phyloP scores from a whole-genome alignment of 495 filamentous ascomycete genomes.

The Penicillium flavigenum region DNA sequence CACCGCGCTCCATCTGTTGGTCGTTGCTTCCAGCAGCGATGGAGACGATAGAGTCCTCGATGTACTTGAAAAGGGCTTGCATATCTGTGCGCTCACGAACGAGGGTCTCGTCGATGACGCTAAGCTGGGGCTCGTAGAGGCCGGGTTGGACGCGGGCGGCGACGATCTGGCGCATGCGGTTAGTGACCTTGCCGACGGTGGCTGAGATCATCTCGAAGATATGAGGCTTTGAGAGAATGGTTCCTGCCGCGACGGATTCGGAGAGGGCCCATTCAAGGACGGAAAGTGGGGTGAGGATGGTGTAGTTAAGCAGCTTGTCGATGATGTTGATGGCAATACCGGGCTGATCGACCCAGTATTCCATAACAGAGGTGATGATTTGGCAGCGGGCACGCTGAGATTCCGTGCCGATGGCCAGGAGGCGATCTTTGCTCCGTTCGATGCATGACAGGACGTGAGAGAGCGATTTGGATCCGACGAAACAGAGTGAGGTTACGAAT shows the following conservation, averaged over 20 bases:
- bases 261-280: conserved; percentile 87
- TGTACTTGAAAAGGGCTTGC: conserved; percentile 72
- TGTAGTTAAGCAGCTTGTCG: conserved; percentile 97
- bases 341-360: conserved; percentile 90
- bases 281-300: conserved; percentile 76
- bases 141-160: conserved; percentile 53
- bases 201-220: conserved; percentile 85
- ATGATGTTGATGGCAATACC: conserved; percentile 91
- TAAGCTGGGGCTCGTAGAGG: conserved; percentile 59
- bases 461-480: conserved; percentile 88
- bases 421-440: conserved; percentile 90
- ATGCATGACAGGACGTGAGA: conserved; percentile 95
- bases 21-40: conserved; percentile 75
- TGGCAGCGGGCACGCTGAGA: conserved; percentile 75
- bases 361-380: conserved; percentile 85
- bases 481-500: conserved; percentile 89
- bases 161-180: conserved; percentile 81
- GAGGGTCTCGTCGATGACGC: conserved; percentile 63
- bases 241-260: conserved; percentile 61
- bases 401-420: conserved; percentile 70
- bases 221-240: conserved; percentile 67
- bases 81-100: conserved; percentile 66
- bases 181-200: conserved; percentile 90
- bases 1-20: conserved; percentile 58
- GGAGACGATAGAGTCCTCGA: conserved; percentile 74